Conservation (phyloP, 208 protist genomes). For the Acanthamoeba lenticulata region DNA sequence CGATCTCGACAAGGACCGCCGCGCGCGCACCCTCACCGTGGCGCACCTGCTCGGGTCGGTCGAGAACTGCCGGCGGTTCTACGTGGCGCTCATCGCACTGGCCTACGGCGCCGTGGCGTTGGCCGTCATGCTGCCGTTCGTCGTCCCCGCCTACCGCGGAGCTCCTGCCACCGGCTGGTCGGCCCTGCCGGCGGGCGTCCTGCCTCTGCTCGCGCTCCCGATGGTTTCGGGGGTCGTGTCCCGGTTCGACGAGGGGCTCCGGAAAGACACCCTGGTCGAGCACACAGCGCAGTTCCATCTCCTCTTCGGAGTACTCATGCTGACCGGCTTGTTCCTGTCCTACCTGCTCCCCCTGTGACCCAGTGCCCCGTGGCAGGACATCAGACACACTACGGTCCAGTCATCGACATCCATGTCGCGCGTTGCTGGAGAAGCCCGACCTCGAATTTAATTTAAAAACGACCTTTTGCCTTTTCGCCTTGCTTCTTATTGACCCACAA, state of each 20-base stretch:
- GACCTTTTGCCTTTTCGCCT: too few relatives aligned
- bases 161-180: not conserved
- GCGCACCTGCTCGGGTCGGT: not conserved
- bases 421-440: too few relatives aligned
- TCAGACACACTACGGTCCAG: too few relatives aligned
- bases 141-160: not conserved
- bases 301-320: not conserved
- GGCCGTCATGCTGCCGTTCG: not conserved
- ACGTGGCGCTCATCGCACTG: not conserved
- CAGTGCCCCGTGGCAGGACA: too few relatives aligned
- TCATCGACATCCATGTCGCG: too few relatives aligned
- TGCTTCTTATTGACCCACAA: too few relatives aligned
- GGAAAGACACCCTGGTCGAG: not conserved
- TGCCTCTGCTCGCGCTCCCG: not conserved
- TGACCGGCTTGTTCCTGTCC: not conserved
- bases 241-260: not conserved
- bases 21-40: not conserved
- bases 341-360: not conserved
- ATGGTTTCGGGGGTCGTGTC: not conserved
- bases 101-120: not conserved
- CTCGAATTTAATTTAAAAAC: too few relatives aligned
- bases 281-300: conserved; percentile 48
- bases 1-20: conserved; percentile 6
- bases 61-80: not conserved
- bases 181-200: not conserved